A percentile compares a stretch with the other conserved stretches of the same genome.
Conservation (phyloP, 805 yeast species). For the Tetrapisispora fleetii region DNA sequence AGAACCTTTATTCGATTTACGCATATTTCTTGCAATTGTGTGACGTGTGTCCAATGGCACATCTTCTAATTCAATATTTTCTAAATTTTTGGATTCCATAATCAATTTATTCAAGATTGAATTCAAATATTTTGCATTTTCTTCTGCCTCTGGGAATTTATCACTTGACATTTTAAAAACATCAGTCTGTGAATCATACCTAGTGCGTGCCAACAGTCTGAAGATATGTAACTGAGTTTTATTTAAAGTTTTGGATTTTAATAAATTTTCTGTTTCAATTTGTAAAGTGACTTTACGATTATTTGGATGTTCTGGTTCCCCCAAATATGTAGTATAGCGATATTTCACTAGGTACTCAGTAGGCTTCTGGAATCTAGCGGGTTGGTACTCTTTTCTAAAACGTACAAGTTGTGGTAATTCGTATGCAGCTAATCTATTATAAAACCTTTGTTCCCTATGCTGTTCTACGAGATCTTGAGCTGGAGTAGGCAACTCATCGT, state of each 20-base stretch:
- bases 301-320: slow-evolving; percentile 44
- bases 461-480: slow-evolving; percentile 66
- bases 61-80: slow-evolving; percentile 52
- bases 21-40: slow-evolving; percentile 38
- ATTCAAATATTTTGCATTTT: slow-evolving; percentile 68
- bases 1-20: slow-evolving; percentile 32
- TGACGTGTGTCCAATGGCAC: slow-evolving; percentile 78
- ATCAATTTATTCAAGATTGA: slow-evolving; percentile 54
- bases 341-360: slow-evolving; percentile 48
- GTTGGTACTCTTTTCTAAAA: slow-evolving; percentile 54
- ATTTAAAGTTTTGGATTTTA: slow-evolving; percentile 29
- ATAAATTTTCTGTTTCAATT: slow-evolving; percentile 43
- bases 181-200: slow-evolving; percentile 57
- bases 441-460: slow-evolving; percentile 65
- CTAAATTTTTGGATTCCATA: slow-evolving; percentile 50
- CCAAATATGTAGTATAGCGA: slow-evolving; percentile 62
- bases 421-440: slow-evolving; percentile 78
- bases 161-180: slow-evolving; percentile 55
- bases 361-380: slow-evolving; percentile 31
- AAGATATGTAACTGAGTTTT: slow-evolving; percentile 59
- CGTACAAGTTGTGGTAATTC: slow-evolving; percentile 81
- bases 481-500: slow-evolving; percentile 54
- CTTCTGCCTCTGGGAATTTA: slow-evolving; percentile 66
- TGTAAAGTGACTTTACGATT: slow-evolving; percentile 51
- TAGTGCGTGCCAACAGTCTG: slow-evolving; percentile 64